Conservation (phyloP, 2,329 filamentous ascomycete species). For the Daldinia eschscholtzii region DNA sequence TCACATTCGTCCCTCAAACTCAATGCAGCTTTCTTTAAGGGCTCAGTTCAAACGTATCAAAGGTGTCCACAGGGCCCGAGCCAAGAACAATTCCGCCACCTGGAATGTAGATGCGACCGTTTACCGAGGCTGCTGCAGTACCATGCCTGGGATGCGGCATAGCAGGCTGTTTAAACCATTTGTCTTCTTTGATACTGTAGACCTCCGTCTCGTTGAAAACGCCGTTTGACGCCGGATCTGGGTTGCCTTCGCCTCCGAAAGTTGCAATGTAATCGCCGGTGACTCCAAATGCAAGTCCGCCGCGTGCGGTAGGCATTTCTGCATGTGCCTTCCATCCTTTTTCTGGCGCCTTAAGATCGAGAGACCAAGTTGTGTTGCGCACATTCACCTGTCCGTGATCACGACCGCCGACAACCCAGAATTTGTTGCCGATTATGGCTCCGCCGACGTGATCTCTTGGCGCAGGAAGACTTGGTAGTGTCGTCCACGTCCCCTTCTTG, state of each 20-base stretch:
- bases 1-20: background rate
- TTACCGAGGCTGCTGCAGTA: conserved; percentile 21
- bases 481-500: background rate
- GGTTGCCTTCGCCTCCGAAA: conserved; percentile 35
- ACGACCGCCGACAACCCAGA: conserved; percentile 57
- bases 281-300: conserved; percentile 47
- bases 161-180: conserved; percentile 22
- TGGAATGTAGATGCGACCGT: conserved; percentile 31
- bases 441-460: background rate
- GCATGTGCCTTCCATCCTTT: conserved; percentile 8
- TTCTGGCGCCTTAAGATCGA: conserved; percentile 50
- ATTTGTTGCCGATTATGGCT: conserved; percentile 48
- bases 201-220: conserved; percentile 32
- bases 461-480: background rate
- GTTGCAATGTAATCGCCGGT: conserved; percentile 31
- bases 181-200: conserved; percentile 20
- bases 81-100: conserved; percentile 18
- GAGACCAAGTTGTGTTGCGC: conserved; percentile 53
- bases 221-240: conserved; percentile 21
- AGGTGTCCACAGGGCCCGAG: background rate
- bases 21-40: background rate
- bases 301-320: conserved; percentile 56
- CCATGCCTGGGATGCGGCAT: conserved; percentile 34
- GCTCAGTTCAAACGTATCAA: background rate
- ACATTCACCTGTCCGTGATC: conserved; percentile 50